Conservation (phyloP, 164 flowering plant species). For the Pachysandra terminalis region DNA sequence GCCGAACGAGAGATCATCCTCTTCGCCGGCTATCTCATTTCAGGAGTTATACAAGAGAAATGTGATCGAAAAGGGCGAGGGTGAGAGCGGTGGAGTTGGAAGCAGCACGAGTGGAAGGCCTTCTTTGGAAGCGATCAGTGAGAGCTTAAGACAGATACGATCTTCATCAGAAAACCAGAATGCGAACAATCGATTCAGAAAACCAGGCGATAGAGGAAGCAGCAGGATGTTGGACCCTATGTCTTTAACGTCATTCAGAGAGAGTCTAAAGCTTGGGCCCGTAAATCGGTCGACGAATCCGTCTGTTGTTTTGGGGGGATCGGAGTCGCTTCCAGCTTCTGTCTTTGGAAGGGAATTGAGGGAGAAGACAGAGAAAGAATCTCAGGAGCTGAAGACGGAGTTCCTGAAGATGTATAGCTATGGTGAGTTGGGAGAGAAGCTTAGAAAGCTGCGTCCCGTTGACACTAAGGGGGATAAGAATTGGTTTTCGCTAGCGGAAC, state of each 20-base stretch:
- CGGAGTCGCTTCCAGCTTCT: slow-evolving; percentile 21
- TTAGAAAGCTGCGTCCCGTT: slow-evolving; percentile 54
- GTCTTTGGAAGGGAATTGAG: slow-evolving; percentile 33
- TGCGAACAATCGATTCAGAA: slow-evolving; percentile 7
- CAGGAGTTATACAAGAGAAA: slow-evolving; percentile 44
- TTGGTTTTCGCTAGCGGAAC: slow-evolving; percentile 62
- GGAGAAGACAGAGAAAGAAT: slow-evolving; percentile 17
- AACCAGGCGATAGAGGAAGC: background rate
- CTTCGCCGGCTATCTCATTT: slow-evolving; percentile 29
- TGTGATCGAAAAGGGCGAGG: slow-evolving; percentile 13
- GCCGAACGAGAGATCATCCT: slow-evolving; percentile 4
- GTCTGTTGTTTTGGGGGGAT: slow-evolving; percentile 19
- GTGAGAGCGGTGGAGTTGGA: background rate
- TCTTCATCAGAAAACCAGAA: background rate
- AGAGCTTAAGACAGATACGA: slow-evolving; percentile 32
- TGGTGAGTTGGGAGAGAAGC: slow-evolving; percentile 59
- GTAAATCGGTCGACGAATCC: background rate
- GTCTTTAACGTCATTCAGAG: slow-evolving; percentile 23
- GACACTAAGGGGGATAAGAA: slow-evolving; percentile 20
- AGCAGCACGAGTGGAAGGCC: background rate
- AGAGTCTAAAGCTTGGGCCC: slow-evolving; percentile 30
- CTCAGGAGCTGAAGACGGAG: slow-evolving; percentile 25
- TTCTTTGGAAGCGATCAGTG: slow-evolving; percentile 30
- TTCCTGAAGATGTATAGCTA: slow-evolving; percentile 39
- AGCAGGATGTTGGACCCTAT: slow-evolving; percentile 7